Evolutionary conservation across 2,329 filamentous ascomycete genomes (phyloP), one percentile per base, ranked within the genome.

Genomic region (Aureobasidium zeae): DNA sequence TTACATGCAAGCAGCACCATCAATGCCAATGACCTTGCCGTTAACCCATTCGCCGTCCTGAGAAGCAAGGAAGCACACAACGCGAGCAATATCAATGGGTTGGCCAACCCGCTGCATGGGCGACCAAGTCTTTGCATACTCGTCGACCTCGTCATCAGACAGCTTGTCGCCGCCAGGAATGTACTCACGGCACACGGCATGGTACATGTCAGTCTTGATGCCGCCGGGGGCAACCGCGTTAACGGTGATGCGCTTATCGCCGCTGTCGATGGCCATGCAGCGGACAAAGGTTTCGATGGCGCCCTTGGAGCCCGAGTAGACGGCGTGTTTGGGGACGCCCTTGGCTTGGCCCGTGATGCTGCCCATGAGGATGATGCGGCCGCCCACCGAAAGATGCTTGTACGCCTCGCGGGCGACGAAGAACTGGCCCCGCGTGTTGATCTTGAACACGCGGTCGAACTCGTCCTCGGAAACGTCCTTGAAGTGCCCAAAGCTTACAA

Each of bases 1-100:
- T 45, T 60, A 63, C 60, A 62, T 63, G 57, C 60, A 63, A 32
- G 60, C 60, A 42, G 60, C 60, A 44, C 61, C 61, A 47, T 63
- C 61, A 46, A 69, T 68, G 49, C 68, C 69, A 50, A 72, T 68
- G 56, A 72, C 66, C 64, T 72, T 72, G 57, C 69, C 69, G 57
- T 72, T 72, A 48, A 72, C 64, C 71, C 57, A 71, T 56, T 80
- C 67, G 59, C 75, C 59, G 61, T 78, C 63, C 66, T 79, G 63
- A 59, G 73, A 61, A 53, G 76, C 58, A 61, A 79, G 53, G 69
- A 75, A 67, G 64, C 72, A 76, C 45, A 79, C 77, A 13, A 79
- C 76, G 49, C 77, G 73, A 49, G 78, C 79, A 58, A 83, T 76
- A 57, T 82, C 79, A 56, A 79, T 74, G 46, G 78, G 78, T 51